Base-by-base conservation (phyloP, 2,329 filamentous ascomycete species). In the Fusarium fracticaudum region DNA sequence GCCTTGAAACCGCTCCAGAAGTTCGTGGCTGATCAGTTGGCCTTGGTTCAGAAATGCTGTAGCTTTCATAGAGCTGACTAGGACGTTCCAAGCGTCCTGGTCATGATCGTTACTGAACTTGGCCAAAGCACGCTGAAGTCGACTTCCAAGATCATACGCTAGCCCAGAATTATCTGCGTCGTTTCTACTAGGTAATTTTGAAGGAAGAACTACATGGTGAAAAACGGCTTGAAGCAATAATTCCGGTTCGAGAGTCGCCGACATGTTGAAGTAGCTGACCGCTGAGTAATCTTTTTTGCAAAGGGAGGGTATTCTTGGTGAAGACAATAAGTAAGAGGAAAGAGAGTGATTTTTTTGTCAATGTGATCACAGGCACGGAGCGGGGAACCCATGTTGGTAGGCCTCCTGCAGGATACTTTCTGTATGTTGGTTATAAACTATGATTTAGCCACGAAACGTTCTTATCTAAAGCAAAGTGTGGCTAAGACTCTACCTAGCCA, bases 121-220 rank as follows among this genome's bases (percentile, higher is more conserved):
- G 14, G 35, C 26, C 50, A 66, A 54, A 5, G 71, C 70, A n/a
- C 35, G 26, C 10, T 20, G 31, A 13, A 79, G 55, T 14, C 77
- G 35, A 14, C 14, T 22, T 3, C 69, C 67, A 8, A 79, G n/a
- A 22, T 64, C 48, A 8, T 31, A 2, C 0, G 48, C 53, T 9
- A 79, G 43, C 5, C 26, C 40, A 9, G 33, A 15, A 5, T 63
- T 20, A 8, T 76, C 64, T 0, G 47, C 48, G 20, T 78, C 76
- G 9, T 38, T 65, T 5, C 10, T 51, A 0, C 29, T 47, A 0
- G 76, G 78, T 3, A 79, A 22, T 29, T 76, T 78, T 0, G 75
- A 67, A 1, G 78, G 78, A 13, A 80, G 70, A 3, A 79, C 74
- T 1, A 78, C 26, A 17, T 80, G 78, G 15, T 79, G 40, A 15